Percentiles rank a stretch among this genome's conserved stretches.
Conservation (phyloP, 192 early-diverging fungal genomes). For the Coemansia sp. region DNA sequence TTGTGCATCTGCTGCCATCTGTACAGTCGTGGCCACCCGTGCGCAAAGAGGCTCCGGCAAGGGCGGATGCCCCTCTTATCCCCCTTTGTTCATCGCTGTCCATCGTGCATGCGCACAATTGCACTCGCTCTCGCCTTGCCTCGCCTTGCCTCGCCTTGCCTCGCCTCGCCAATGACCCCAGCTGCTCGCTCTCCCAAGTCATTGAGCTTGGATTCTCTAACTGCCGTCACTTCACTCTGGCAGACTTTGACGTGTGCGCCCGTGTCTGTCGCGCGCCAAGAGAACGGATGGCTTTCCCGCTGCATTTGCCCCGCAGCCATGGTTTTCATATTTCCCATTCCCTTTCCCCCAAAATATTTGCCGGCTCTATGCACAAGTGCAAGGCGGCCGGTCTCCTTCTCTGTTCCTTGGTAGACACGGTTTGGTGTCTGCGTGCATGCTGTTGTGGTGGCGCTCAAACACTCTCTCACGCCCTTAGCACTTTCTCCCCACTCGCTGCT, state of each 20-base stretch:
- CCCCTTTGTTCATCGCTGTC: slow-evolving; percentile 4
- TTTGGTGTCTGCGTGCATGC: background rate
- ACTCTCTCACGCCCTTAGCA: background rate
- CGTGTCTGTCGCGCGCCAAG: background rate
- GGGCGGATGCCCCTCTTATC: background rate
- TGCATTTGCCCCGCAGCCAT: background rate
- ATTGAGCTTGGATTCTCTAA: background rate
- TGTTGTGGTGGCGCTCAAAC: background rate
- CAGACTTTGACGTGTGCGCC: no score
- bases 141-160: background rate
- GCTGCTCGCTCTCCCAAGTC: background rate
- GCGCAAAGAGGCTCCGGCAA: background rate
- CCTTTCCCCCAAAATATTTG: background rate
- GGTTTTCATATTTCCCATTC: background rate
- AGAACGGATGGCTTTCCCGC: no score
- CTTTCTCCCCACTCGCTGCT: background rate
- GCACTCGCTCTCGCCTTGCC: background rate
- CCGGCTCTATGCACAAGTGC: background rate
- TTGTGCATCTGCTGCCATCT: background rate
- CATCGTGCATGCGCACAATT: background rate
- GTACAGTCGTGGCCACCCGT: background rate
- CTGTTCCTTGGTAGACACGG: slow-evolving; percentile 1
- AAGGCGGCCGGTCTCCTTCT: background rate
- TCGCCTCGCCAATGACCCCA: slow-evolving; percentile 1
- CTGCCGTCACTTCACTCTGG: no score